Percentiles rank a stretch among this genome's conserved stretches.
Evolutionary conservation across 129 eudicot species (phyloP).

Genomic region (Helianthus annuus): HanXRQr2.0-SUNRISE NC_035440.2:69400167-69400666

Average conservation of each 20-base stretch:
- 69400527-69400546: conserved; percentile 81
- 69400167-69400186: conserved; percentile 74
- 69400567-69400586: conserved; percentile 85
- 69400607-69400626: conserved; percentile 57
- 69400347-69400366: not conserved
- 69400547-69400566: conserved; percentile 93
- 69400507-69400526: conserved; percentile 88
- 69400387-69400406: not conserved
- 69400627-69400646: not conserved
- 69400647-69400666: not conserved
- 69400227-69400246: conserved; percentile 77
- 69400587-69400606: conserved; percentile 89
- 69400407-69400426: not conserved
- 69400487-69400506: conserved; percentile 84
- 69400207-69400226: conserved; percentile 73
- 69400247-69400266: conserved; percentile 88
- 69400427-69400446: not conserved
- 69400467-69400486: conserved; percentile 77
- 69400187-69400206: conserved; percentile 66
- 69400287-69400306: conserved; percentile 53
- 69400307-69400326: not conserved
- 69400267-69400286: conserved; percentile 92
- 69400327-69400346: not conserved
- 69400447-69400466: not conserved
- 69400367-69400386: not conserved